phyloP scores from a whole-genome alignment of 768 basidiomycete species.

The Coprinopsis strossmayeri region DNA sequence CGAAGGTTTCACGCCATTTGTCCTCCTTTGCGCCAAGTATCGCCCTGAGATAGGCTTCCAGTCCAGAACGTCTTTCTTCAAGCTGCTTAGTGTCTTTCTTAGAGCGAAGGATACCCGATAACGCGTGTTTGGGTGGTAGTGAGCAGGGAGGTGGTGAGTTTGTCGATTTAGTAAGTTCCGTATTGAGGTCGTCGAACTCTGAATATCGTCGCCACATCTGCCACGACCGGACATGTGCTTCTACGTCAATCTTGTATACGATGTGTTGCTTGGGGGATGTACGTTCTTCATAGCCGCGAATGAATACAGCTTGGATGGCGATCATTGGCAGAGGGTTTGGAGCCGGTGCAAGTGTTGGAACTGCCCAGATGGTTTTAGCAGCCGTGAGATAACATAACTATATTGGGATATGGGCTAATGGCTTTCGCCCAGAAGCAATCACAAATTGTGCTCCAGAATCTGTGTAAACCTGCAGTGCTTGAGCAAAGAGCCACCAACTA shows the following conservation, averaged over 20 bases:
- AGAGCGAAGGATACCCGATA: constrained; percentile 54
- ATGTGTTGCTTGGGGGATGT: constrained; percentile 67
- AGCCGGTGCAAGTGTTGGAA: neutral
- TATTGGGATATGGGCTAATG: neutral
- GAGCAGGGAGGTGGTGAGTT: constrained; percentile 69
- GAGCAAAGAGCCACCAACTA: constrained; percentile 39
- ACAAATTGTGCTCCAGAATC: constrained; percentile 42
- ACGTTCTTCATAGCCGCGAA: constrained; percentile 65
- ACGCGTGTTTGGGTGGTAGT: constrained; percentile 82
- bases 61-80: constrained; percentile 68
- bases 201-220: constrained; percentile 92
- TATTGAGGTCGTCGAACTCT: constrained; percentile 85
- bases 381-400: neutral
- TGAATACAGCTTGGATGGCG: constrained; percentile 71
- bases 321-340: constrained; percentile 37
- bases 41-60: constrained; percentile 82
- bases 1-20: constrained; percentile 72
- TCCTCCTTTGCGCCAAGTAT: constrained; percentile 80
- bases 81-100: constrained; percentile 55
- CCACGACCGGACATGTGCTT: constrained; percentile 89
- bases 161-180: constrained; percentile 73
- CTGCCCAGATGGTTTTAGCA: neutral
- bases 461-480: constrained; percentile 28
- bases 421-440: constrained; percentile 32
- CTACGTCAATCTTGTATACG: constrained; percentile 78